Evolutionary conservation across 345 rosid genomes (phyloP).

Genomic region (Iberis pinnata): DNA sequence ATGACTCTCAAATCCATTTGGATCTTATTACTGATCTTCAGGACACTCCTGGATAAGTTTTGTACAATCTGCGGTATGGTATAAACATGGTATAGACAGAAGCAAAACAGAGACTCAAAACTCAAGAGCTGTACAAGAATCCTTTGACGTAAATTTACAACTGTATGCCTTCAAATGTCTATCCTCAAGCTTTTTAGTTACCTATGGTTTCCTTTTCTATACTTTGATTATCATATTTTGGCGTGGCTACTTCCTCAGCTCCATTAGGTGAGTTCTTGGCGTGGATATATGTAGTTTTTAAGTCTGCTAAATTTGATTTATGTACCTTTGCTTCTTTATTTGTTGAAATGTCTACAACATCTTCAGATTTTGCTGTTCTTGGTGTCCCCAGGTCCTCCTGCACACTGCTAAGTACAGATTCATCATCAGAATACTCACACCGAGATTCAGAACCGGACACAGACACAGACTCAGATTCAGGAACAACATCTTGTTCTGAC

Average conservation of each 20-base stretch:
- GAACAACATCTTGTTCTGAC: slow-evolving; percentile 28
- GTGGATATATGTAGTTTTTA: slow-evolving; percentile 9
- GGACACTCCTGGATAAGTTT: slow-evolving; percentile 9
- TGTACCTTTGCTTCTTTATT: slow-evolving; percentile 22
- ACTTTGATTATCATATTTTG: slow-evolving; percentile 2
- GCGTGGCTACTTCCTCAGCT: slow-evolving; percentile 2
- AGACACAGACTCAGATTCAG: slow-evolving; percentile 41
- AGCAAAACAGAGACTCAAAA: slow-evolving; percentile 4
- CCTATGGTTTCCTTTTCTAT: slow-evolving; percentile 1
- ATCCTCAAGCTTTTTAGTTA: slow-evolving; percentile 5
- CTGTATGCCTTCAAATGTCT: slow-evolving; percentile 5
- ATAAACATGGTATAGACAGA: not conserved
- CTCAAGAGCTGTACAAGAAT: slow-evolving; percentile 22
- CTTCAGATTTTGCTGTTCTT: slow-evolving; percentile 24
- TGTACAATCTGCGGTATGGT: not conserved
- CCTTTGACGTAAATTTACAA: slow-evolving; percentile 15
- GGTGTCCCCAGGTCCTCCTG: slow-evolving; percentile 15
- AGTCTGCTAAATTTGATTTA: slow-evolving; percentile 20
- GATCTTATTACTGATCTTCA: slow-evolving; percentile 20
- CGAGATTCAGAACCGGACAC: slow-evolving; percentile 27
- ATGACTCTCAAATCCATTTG: slow-evolving; percentile 4
- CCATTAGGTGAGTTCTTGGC: slow-evolving; percentile 15
- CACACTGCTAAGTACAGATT: slow-evolving; percentile 24
- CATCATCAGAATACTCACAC: slow-evolving; percentile 38
- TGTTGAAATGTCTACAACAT: slow-evolving; percentile 9